A percentile compares a stretch with the other conserved stretches of the same genome.
Evolutionary conservation across 768 basidiomycete genomes (phyloP).

Genomic region (Crepidotus variabilis): DNA sequence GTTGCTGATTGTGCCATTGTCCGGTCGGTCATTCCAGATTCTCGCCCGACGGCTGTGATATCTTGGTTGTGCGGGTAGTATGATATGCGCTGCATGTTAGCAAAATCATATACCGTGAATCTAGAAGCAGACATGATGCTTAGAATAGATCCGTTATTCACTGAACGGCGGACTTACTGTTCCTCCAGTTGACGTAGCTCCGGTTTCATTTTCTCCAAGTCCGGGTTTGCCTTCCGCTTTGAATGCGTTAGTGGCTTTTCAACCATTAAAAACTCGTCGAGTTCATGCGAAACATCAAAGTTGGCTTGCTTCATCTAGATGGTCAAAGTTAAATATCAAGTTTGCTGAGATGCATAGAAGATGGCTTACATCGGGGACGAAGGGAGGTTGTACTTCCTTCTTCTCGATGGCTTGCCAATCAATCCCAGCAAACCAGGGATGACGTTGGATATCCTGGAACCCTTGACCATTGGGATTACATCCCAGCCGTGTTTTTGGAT

Average conservation of each 20-base stretch:
- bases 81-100: constrained; percentile 64
- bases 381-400: constrained; percentile 75
- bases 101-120: constrained; percentile 88
- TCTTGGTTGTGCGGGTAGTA: constrained; percentile 89
- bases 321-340: constrained; percentile 7
- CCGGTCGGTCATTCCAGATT: constrained; percentile 38
- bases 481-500: constrained; percentile 74
- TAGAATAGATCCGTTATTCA: not conserved
- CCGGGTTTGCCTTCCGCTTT: constrained; percentile 84
- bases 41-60: constrained; percentile 34
- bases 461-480: constrained; percentile 70
- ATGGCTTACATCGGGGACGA: constrained; percentile 84
- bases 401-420: constrained; percentile 78
- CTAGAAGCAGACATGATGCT: constrained; percentile 34
- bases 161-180: constrained; percentile 51
- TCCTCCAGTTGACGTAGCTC: constrained; percentile 93
- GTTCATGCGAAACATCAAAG: constrained; percentile 95
- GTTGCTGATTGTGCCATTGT: constrained; percentile 39
- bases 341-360: not conserved
- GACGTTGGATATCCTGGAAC: constrained; percentile 71
- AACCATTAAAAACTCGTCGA: constrained; percentile 95
- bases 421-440: constrained; percentile 81
- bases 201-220: constrained; percentile 84
- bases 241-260: constrained; percentile 97
- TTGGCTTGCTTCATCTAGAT: constrained; percentile 91